Percentiles rank a stretch among this genome's conserved stretches.
Conservation (phyloP, 495 filamentous ascomycete genomes). For the Ramalina intermedia region DNA sequence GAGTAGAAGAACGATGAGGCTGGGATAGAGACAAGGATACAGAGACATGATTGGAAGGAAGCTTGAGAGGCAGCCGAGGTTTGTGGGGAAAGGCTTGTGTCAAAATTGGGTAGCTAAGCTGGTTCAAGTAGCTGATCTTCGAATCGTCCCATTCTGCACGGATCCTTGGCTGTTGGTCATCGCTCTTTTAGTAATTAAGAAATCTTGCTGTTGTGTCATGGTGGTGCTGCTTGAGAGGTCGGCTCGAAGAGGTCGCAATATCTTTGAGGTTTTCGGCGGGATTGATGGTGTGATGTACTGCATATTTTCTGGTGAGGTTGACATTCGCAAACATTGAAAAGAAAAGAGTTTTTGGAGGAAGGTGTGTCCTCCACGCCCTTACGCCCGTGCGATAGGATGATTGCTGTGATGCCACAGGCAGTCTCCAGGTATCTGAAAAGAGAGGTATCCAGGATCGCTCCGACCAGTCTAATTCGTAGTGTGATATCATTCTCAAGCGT, state of each 20-base stretch:
- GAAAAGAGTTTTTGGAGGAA: constrained; percentile 1
- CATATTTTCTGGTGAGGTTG: not conserved
- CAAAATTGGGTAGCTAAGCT: too few species aligned
- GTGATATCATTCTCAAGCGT: too few species aligned
- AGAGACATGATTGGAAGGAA: too few species aligned
- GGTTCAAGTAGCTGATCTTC: too few species aligned
- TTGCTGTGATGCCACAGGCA: constrained; percentile 13
- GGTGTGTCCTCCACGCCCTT: constrained; percentile 9
- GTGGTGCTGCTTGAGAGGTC: constrained; percentile 1
- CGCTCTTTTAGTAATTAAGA: not conserved
- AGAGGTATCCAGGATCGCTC: constrained; percentile 9
- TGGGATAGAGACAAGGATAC: too few species aligned
- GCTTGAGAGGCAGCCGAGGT: too few species aligned
- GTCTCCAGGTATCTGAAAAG: constrained; percentile 12
- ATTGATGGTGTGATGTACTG: not conserved
- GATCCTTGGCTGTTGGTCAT: too few species aligned
- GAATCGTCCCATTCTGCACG: too few species aligned
- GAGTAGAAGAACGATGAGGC: not conserved
- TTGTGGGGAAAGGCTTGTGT: too few species aligned
- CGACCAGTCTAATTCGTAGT: not conserved
- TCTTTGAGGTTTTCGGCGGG: too few species aligned
- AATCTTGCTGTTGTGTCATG: constrained; percentile 4
- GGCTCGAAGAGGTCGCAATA: not conserved
- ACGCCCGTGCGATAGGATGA: constrained; percentile 10
- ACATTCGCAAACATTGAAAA: constrained; percentile 2